These are phyloP conservation scores for Anacardium occidentale DNA, from an alignment of 345 rosid genomes.

Conservation along the genomic window DNA sequence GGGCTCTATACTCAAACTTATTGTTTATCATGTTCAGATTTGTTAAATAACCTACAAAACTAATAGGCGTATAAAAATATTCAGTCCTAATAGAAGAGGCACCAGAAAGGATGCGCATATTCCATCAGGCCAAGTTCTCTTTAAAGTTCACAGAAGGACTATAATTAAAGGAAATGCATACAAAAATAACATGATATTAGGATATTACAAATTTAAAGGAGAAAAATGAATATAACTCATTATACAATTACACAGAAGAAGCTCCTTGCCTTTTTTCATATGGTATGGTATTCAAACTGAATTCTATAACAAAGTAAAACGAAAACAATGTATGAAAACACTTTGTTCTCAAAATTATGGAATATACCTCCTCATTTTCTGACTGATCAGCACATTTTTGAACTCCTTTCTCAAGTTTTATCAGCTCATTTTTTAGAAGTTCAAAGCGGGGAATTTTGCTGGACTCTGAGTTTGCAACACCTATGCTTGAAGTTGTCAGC, in stretches of 20 bases:
- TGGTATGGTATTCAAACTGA: neutral
- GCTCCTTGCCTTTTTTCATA: neutral
- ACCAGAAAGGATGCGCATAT: neutral
- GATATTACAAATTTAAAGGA: neutral
- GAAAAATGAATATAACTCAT: neutral
- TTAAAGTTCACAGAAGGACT: too few relatives aligned
- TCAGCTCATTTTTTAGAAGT: conserved; percentile 76
- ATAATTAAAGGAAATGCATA: too few relatives aligned
- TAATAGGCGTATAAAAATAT: neutral
- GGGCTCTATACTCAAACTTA: neutral
- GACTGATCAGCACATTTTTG: conserved; percentile 68
- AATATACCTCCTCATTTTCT: conserved; percentile 60
- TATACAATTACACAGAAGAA: neutral
- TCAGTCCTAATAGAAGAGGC: neutral
- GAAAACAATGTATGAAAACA: neutral
- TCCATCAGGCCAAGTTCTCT: neutral
- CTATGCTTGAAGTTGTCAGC: conserved; percentile 34
- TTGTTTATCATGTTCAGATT: conserved; percentile 1
- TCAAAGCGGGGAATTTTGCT: conserved; percentile 76
- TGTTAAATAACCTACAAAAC: neutral
- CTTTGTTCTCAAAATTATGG: neutral
- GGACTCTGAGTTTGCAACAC: conserved; percentile 45
- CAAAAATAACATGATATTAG: neutral
- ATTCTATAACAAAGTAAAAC: neutral
- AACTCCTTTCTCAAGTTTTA: conserved; percentile 90